Percentiles rank a stretch among this genome's conserved stretches.
Evolutionary conservation across 495 filamentous ascomycete species (phyloP).

Genomic region (Viridothelium virens): DNA sequence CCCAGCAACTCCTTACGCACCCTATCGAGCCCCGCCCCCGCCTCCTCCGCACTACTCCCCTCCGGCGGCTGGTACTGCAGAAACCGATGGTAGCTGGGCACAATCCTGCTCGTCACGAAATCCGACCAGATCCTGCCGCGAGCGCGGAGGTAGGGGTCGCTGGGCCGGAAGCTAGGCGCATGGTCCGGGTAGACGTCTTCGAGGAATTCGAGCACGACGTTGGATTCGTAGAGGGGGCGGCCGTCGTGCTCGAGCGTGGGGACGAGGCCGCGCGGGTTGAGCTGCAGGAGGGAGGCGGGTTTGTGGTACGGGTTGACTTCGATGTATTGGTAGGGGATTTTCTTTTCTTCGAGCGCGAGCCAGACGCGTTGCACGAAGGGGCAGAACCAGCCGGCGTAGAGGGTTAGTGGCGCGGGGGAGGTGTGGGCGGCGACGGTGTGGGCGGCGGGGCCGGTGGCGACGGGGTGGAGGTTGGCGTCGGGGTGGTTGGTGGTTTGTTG

Average conservation of each 20-base stretch:
- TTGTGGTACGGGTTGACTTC: slow-evolving; percentile 56
- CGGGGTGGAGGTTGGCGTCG: slow-evolving; percentile 45
- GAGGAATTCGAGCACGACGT: slow-evolving; percentile 60
- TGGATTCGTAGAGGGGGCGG: slow-evolving; percentile 59
- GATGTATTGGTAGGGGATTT: slow-evolving; percentile 64
- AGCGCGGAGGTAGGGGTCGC: slow-evolving; percentile 50
- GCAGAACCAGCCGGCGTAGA: slow-evolving; percentile 57
- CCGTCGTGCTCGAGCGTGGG: slow-evolving; percentile 51
- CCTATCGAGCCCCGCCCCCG: slow-evolving; percentile 35
- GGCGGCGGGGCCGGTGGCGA: slow-evolving; percentile 47
- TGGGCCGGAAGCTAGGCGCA: slow-evolving; percentile 43
- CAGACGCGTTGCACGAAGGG: slow-evolving; percentile 54
- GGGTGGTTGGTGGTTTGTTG: slow-evolving; percentile 25
- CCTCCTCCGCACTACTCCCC: slow-evolving; percentile 25
- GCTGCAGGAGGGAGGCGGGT: slow-evolving; percentile 49
- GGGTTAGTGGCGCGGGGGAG: slow-evolving; percentile 46
- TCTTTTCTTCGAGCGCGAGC: slow-evolving; percentile 61
- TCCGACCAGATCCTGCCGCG: slow-evolving; percentile 60
- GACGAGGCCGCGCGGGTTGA: slow-evolving; percentile 63
- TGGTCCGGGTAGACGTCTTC: slow-evolving; percentile 55
- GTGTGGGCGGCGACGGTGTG: slow-evolving; percentile 43
- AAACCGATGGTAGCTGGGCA: slow-evolving; percentile 57
- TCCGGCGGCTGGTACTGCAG: slow-evolving; percentile 50
- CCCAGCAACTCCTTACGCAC: slow-evolving; percentile 44
- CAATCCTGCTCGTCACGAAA: slow-evolving; percentile 54